Percentiles rank a stretch among this genome's conserved stretches.
Evolutionary conservation across 805 yeast species (phyloP).

Genomic region (Brettanomyces custersianus): DNA sequence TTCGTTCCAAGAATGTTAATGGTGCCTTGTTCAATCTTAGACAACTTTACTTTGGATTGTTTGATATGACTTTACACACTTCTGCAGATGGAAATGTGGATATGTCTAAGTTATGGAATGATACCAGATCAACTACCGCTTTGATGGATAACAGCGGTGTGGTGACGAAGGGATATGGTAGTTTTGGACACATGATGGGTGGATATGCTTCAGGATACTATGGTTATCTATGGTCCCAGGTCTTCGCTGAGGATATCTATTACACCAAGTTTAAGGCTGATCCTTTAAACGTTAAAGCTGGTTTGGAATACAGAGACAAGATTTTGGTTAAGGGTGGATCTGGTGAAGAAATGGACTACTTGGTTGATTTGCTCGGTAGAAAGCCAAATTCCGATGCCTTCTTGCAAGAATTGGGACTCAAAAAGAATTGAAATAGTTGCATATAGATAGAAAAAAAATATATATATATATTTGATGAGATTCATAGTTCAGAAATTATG

Average conservation of each 20-base stretch:
- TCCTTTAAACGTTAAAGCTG: slow-evolving; percentile 56
- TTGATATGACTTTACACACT: slow-evolving; percentile 67
- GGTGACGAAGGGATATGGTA: slow-evolving; percentile 57
- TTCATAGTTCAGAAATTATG: too few relatives aligned
- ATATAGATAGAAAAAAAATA: too few relatives aligned
- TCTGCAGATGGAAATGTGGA: slow-evolving; percentile 38
- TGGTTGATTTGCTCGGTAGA: slow-evolving; percentile 64
- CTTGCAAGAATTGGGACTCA: slow-evolving; percentile 52
- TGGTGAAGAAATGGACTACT: slow-evolving; percentile 54
- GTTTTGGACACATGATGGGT: slow-evolving; percentile 76
- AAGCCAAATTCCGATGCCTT: slow-evolving; percentile 69
- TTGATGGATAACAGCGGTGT: slow-evolving; percentile 47
- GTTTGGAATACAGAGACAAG: slow-evolving; percentile 60
- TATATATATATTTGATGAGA: too few relatives aligned
- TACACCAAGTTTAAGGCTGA: slow-evolving; percentile 57
- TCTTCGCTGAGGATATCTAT: slow-evolving; percentile 77
- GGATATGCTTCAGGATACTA: slow-evolving; percentile 85
- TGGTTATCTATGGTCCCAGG: slow-evolving; percentile 81
- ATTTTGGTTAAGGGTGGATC: slow-evolving; percentile 70
- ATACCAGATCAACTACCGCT: slow-evolving; percentile 52
- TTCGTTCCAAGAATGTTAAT: slow-evolving; percentile 64
- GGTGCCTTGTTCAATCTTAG: slow-evolving; percentile 65
- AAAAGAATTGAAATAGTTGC: too few relatives aligned
- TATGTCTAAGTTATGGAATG: slow-evolving; percentile 53
- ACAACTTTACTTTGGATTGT: slow-evolving; percentile 70